These are phyloP conservation scores for Malus hybrid DNA, from an alignment of 331 rosid species.

Conservation along the genomic window DNA sequence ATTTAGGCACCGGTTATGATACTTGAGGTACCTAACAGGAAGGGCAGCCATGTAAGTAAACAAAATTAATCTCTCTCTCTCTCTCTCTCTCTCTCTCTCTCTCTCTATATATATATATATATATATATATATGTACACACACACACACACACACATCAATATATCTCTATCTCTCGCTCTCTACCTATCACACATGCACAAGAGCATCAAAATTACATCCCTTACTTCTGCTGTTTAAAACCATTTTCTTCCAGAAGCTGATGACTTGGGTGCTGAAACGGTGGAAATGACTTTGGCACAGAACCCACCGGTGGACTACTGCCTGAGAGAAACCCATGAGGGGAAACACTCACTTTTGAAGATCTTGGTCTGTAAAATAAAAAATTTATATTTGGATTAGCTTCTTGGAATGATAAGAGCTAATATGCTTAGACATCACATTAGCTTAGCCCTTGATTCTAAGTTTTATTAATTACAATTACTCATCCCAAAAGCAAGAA, in stretches of 20 bases:
- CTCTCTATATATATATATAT: neutral
- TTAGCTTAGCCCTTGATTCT: conserved; percentile 6
- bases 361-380: conserved; percentile 52
- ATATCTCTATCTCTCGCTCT: neutral
- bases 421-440: neutral
- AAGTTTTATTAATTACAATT: neutral
- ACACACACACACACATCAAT: neutral
- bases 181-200: neutral
- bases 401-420: conserved; percentile 1
- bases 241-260: conserved; percentile 96
- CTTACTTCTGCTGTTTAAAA: conserved; percentile 93
- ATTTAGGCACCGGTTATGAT: conserved; percentile 71
- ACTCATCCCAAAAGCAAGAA: conserved; percentile 1
- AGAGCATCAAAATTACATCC: conserved; percentile 11
- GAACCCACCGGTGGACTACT: conserved; percentile 96
- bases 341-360: conserved; percentile 79
- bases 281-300: conserved; percentile 85
- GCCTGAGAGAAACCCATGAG: conserved; percentile 61
- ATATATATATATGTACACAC: neutral
- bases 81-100: neutral
- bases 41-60: conserved; percentile 19
- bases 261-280: conserved; percentile 97
- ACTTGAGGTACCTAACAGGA: conserved; percentile 73
- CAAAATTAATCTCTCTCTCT: neutral
- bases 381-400: conserved; percentile 25